Evolutionary conservation across 768 basidiomycete species (phyloP).

Genomic region (Tricholomella constricta): DNA sequence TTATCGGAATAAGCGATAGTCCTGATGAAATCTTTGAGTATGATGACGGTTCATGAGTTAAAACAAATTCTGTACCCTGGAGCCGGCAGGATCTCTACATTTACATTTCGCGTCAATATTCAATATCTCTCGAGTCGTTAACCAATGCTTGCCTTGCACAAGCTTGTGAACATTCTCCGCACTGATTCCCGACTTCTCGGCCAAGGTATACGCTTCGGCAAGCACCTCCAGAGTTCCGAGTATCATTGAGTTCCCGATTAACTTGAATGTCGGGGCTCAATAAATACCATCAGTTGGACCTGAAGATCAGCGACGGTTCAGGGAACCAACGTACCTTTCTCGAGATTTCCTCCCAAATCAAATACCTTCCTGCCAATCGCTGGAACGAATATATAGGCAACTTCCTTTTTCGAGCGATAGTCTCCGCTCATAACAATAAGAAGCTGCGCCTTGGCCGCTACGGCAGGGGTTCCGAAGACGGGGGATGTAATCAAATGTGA

Average conservation of each 20-base stretch:
- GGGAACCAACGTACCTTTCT: constrained; percentile 55
- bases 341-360: constrained; percentile 84
- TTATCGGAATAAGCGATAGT: constrained; percentile 61
- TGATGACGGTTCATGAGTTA: constrained; percentile 1
- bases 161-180: constrained; percentile 55
- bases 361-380: constrained; percentile 74
- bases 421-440: constrained; percentile 81
- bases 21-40: constrained; percentile 30
- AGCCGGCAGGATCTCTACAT: constrained; percentile 66
- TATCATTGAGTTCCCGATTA: constrained; percentile 80
- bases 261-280: constrained; percentile 68
- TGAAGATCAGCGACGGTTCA: not conserved
- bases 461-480: constrained; percentile 72
- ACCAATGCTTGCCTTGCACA: constrained; percentile 56
- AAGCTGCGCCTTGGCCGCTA: constrained; percentile 66
- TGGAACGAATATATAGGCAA: constrained; percentile 77
- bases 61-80: constrained; percentile 44
- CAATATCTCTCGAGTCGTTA: too few species aligned
- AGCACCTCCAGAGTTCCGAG: constrained; percentile 78
- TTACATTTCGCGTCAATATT: not conserved
- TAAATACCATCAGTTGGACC: not conserved
- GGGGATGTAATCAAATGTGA: constrained; percentile 73
- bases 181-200: constrained; percentile 81
- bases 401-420: constrained; percentile 77
- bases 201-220: constrained; percentile 82